Evolutionary conservation across 2,329 filamentous ascomycete species (phyloP), one percentile per base, ranked within the genome.

Genomic region (Volutella citrinella): DNA sequence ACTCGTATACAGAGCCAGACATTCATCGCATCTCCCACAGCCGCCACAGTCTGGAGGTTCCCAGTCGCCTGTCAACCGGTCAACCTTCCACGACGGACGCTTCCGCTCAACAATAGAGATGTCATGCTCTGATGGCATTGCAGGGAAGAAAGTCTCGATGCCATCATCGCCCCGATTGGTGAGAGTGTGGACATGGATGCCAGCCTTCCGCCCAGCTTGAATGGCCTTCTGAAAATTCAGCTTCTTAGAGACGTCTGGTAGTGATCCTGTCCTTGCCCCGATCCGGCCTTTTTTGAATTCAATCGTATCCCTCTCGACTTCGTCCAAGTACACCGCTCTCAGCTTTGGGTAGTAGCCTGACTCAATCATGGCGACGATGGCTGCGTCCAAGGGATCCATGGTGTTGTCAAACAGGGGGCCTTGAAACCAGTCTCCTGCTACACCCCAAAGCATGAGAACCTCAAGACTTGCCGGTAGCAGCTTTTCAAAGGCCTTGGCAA

Each of bases 81-180:
- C 29, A 1, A 50, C 6, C 30, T 13, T 38, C 44, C 36, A 48
- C 0, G 32, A 34, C 0, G 46, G 47, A 6, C 47, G 48, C 5
- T 48, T 22, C 0, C 36, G 36, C 8, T 15, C 32, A 5, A 25
- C 22, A 0, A 36, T 33, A 4, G 44, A 43, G 6, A 50, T 5
- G 16, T 46, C 42, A 13, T 34, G 50, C 5, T 12, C 15, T 8
- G 46, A 42, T 5, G 36, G 46, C 4, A 20, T 36, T 10, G 27
- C 34, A 4, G 42, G 44, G 5, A 48, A 50, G 1, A 29, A 35
- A n/a, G 13, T 46, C 46, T 42, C 45, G 10, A 42, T 20, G 4
- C 28, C 34, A 1, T 23, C 32, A 6, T 49, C 46, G 1, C 38
- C 29, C 19, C 20, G 32, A 3, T 50, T 44, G 19, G 34, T 46